Base-by-base conservation (phyloP, 257 asterid species). In the Solanum rostratum region DNA sequence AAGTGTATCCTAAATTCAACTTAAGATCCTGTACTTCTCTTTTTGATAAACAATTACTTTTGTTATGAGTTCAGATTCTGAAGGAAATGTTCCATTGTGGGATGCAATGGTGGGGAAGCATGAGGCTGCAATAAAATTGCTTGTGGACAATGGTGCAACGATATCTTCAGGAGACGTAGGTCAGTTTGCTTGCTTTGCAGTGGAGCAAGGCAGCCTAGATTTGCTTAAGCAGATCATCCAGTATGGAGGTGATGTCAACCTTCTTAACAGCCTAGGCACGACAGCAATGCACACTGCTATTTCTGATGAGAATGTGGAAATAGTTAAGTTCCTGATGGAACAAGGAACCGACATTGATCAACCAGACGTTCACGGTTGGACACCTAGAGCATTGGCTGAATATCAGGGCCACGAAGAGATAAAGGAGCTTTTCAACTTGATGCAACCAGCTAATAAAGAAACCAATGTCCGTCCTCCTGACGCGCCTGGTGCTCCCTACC, bases 11-110 rank as follows among this genome's bases (percentile, higher is more conserved):
- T 49, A 14, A 46, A 46, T 74, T 74, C 60, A 4, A 66, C 22
- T 16, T 30, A 30, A 73, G 81, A 74, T 74, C 49, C 16, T 50
- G 63, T 76, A 50, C 45, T 49, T 0, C 22, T 78, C 63, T 78
- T 14, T 50, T 29, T 16, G 18, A 78, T 50, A 10, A 16, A 50
- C 29, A 30, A 24, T 30, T 69, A 69, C 29, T 37, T 68, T 69
- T 69, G 29, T 69, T 69, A 69, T 37, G 29, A 59, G 22, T 69
- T 50, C 79, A 69, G 79, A 69, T 90, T 87, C 92, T 5, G 98
- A 95, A 84, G 98, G 97, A 60, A 87, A 85, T 59, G 96, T 94
- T 81, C 97, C 99, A 7, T 84, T 94, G 18, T 92, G 98, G 98
- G 95, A 94, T 46, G 98, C 99, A 74, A 71, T 95, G 68, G 50